Base-by-base conservation (phyloP, 257 asterid species). In the Solanum commersonii region DNA sequence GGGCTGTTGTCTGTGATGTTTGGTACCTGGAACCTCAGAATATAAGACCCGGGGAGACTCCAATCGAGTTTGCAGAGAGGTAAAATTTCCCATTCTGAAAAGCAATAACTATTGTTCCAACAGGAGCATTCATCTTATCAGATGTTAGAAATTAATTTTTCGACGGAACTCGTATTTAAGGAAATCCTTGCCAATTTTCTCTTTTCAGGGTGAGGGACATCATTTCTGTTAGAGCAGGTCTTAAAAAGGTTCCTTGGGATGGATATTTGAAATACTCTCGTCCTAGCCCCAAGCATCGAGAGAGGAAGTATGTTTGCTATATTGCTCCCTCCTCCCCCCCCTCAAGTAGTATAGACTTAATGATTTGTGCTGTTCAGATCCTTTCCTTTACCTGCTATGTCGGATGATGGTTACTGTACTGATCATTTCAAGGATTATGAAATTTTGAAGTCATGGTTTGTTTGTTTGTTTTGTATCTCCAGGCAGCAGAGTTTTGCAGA, bases 1-100 rank as follows among this genome's bases (percentile, higher is more conserved):
- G 99, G 99, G 99, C 99, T 88, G 99, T 97, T 87, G 99, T 97
- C 89, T 97, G 99, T 88, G 98, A 97, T 88, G 99, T 97, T 84
- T 97, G 99, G 99, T 97, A 97, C 91, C 89, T 97, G 89, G 99
- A 96, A 90, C 99, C 99, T 90, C 99, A 97, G 90, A 96, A 92
- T 91, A 91, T 94, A 87, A 95, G 89, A 88, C 98, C 98, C 25
- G 98, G 96, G 33, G 99, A 97, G 91, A 96, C 96, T 11, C 89
- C 98, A 60, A 97, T 97, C 86, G 98, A 95, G 93, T 97, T 97
- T 94, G 99, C 99, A 2, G 99, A 96, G 93, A 96, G 99, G 99
- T 95, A 88, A 46, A 46, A 72, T 70, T 68, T 49, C 6, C 84
- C 44, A 10, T 18, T 16, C 20, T 20, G 70, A 49, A 49, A 49